Evolutionary conservation across 495 filamentous ascomycete species (phyloP), one percentile per base, ranked within the genome.

Genomic region (Penicillium canescens): DNA sequence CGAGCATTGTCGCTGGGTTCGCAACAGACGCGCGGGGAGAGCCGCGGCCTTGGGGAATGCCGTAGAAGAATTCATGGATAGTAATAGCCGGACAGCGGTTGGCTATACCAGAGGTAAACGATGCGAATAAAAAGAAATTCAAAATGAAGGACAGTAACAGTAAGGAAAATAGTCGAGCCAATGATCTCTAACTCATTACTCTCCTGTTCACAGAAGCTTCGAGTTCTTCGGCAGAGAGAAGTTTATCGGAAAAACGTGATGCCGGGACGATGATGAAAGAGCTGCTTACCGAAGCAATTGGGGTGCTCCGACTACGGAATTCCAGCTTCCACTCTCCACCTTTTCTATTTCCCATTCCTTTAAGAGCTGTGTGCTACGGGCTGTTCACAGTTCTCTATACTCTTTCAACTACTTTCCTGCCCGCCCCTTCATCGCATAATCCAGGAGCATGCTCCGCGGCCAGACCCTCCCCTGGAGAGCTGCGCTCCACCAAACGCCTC

Each of bases 391-490:
- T 49, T 51, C 33, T 26, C 23, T 35, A 40, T 49, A 54, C 50
- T 38, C 11, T 31, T 49, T 28, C 40, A 40, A 42, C 33, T 46
- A 35, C 46, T 47, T 24, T 43, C 43, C 47, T 57, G 16, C 36
- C 55, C 51, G 43, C 16, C 26, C 23, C 23, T 31, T 24, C 28
- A 11, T 23, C 36, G 34, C 56, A 60, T 58, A 59, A 40, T 50
- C 52, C 24, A 62, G 51, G 68, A 81, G 77, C 69, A 81, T 81
- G 78, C 68, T 80, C 68, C 73, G 74, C 71, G 72, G 75, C 68
- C 77, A 78, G 69, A 75, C 74, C 57, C 67, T 80, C 62, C 76
- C 77, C 72, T 81, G 78, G 79, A 80, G 79, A 73, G 76, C 72
- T 69, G 72, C 73, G 66, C 75, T 80, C 70, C 74, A 75, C 48